Base-by-base conservation (phyloP, 257 asterid species). In the Solanum gracilifrons region DNA sequence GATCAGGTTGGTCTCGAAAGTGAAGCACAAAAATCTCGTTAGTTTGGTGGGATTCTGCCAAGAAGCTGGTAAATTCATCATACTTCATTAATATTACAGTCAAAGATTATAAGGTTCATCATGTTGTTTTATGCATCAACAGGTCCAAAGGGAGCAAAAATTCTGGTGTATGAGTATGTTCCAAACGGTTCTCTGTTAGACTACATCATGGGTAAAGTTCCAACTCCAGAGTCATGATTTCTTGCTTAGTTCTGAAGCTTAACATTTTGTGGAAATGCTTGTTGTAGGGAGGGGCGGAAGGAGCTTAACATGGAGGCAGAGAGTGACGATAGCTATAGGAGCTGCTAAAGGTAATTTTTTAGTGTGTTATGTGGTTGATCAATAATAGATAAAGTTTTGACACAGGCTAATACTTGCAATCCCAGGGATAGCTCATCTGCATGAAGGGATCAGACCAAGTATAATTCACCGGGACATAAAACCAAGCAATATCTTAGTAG, bases 401-500 rank as follows among this genome's bases (percentile, higher is more conserved):
- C 25, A 74, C 20, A 10, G 10, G 18, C 39, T 69, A 6, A 35
- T 64, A 31, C 85, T 83, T 75, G 21, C 75, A 43, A 77, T 51
- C 32, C 58, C 86, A 94, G 98, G 98, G 84, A 91, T 95, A 89
- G 96, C 94, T 18, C 95, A 93, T 87, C 92, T 95, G 77, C 98
- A 95, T 43, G 95, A 93, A 69, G 94, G 92, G 2, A 88, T 88
- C 74, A 92, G 66, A 51, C 98, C 97, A 23, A 88, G 96, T 90
- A 93, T 94, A 84, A 94, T 94, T 86, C 98, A 95, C 48, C 91
- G 98, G 5, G 97, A 95, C 87, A 87, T 95, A 87, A 95, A 94
- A 82, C 98, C 98, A 2, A 94, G 97, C 82, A 95, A 95, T 87
- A 93, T 94, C 87, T 88, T 95, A 85, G 87, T 95, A 9, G 94